phyloP scores from a whole-genome alignment of 2,329 filamentous ascomycete genomes.

The Aspergillus sp. region DNA sequence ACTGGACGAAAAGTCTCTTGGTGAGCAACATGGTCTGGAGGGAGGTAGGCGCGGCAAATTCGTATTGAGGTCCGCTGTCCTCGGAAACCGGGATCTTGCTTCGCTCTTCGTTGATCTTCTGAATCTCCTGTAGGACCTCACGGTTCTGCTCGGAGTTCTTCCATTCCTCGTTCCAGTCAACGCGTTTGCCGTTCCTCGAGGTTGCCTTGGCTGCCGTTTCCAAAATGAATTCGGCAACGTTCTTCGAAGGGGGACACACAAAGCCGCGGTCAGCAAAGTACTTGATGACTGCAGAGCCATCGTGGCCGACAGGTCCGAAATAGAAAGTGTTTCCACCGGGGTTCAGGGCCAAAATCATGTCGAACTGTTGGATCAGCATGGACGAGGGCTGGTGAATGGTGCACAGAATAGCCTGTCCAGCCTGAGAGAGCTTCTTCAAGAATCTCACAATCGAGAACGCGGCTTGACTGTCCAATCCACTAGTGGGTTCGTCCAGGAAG shows the following conservation, averaged over 20 bases:
- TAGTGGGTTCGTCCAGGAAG: slow-evolving; percentile 70
- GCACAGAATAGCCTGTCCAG: slow-evolving; percentile 68
- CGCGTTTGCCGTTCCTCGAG: slow-evolving; percentile 49
- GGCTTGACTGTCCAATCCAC: slow-evolving; percentile 64
- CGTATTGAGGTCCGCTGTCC: slow-evolving; percentile 38
- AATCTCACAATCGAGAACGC: slow-evolving; percentile 66
- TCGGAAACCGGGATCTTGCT: slow-evolving; percentile 44
- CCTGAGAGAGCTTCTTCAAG: slow-evolving; percentile 61
- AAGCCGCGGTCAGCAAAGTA: slow-evolving; percentile 66
- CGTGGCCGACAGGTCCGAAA: slow-evolving; percentile 67
- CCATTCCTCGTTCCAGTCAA: slow-evolving; percentile 77
- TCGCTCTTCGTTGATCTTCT: slow-evolving; percentile 56
- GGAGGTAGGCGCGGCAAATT: slow-evolving; percentile 63
- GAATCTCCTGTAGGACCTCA: slow-evolving; percentile 59
- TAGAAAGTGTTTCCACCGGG: slow-evolving; percentile 68
- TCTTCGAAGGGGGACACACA: slow-evolving; percentile 61
- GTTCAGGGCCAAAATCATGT: slow-evolving; percentile 67
- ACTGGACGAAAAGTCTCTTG: slow-evolving; percentile 64
- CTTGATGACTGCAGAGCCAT: slow-evolving; percentile 59
- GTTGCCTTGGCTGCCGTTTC: slow-evolving; percentile 59
- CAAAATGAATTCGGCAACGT: slow-evolving; percentile 63
- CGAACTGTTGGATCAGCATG: slow-evolving; percentile 66
- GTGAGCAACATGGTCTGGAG: slow-evolving; percentile 63
- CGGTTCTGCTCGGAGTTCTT: slow-evolving; percentile 58
- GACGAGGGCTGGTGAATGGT: slow-evolving; percentile 71